Percentiles rank a stretch among this genome's conserved stretches.
phyloP scores from a whole-genome alignment of 768 basidiomycete genomes.

The Panaeolus cyanescens region DNA sequence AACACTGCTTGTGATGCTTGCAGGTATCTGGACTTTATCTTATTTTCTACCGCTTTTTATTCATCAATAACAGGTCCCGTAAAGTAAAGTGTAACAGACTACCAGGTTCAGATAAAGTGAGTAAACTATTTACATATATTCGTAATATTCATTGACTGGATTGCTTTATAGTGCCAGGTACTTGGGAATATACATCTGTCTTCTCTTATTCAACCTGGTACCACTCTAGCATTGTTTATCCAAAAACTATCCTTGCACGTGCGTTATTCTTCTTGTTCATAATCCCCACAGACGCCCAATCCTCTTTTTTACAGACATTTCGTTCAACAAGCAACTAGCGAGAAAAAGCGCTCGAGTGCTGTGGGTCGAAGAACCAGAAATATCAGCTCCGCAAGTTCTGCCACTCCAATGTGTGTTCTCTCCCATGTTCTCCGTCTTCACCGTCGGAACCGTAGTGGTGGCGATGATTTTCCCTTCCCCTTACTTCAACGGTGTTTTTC shows the following conservation, averaged over 20 bases:
- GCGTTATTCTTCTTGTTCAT: conserved; percentile 32
- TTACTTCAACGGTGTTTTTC: conserved; percentile 15
- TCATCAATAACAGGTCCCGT: conserved; percentile 53
- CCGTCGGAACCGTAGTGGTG: conserved; percentile 24
- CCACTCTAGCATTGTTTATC: conserved; percentile 71
- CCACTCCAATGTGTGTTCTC: conserved; percentile 44
- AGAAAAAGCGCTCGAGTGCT: conserved; percentile 71
- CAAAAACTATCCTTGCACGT: conserved; percentile 95
- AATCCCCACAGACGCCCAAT: conserved; percentile 11
- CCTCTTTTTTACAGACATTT: conserved; percentile 52
- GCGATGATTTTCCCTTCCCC: conserved; percentile 13
- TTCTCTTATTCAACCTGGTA: conserved; percentile 62
- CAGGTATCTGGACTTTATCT: conserved; percentile 49
- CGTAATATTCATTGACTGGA: conserved; percentile 4
- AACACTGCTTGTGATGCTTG: conserved; percentile 95
- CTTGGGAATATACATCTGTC: not conserved
- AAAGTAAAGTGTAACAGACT: conserved; percentile 90
- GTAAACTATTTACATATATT: conserved; percentile 16
- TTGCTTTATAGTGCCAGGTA: conserved; percentile 65
- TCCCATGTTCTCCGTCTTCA: conserved; percentile 6
- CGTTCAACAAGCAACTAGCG: conserved; percentile 83
- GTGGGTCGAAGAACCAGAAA: conserved; percentile 67
- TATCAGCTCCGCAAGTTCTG: conserved; percentile 41
- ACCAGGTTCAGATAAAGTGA: conserved; percentile 81
- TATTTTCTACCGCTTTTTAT: conserved; percentile 3